Base-by-base conservation (phyloP, 768 basidiomycete genomes). In the Lactarius psammicola region DNA sequence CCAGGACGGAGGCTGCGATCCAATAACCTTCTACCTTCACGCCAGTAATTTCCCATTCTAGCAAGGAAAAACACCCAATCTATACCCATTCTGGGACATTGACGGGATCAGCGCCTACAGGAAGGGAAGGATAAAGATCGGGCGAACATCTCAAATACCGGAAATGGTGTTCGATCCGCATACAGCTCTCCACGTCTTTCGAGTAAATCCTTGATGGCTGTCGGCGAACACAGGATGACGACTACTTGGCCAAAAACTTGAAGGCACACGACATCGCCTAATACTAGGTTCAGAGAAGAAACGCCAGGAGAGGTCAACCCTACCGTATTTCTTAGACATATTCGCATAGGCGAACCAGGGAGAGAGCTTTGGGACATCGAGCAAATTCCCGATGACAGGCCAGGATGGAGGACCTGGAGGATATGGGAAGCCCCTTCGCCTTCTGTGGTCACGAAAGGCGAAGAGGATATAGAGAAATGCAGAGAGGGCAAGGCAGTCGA, bases 311-410 rank as follows among this genome's bases (percentile, higher is more conserved):
- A 46, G 9, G 44, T 10, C 9, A n/a, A n/a, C n/a, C 44, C 18
- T 42, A 64, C 64, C 59, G 51, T 65, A 53, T 33, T 60, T 56
- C 59, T 65, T 56, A 2, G 64, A 36, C 18, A 60, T 33, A 13
- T 33, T 38, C 9, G 53, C 34, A 23, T 56, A 65, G 8, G 42
- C 20, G 18, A 56, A 31, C 58, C 58, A 65, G 33, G 64, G 55
- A 9, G n/a, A n/a, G n/a, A n/a, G n/a, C n/a, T n/a, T n/a, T n/a
- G n/a, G n/a, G n/a, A n/a, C n/a, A n/a, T n/a, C n/a, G n/a, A n/a
- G n/a, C n/a, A n/a, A n/a, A n/a, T n/a, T n/a, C n/a, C n/a, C n/a
- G n/a, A n/a, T n/a, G n/a, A n/a, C n/a, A n/a, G n/a, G n/a, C n/a
- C n/a, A n/a, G n/a, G n/a, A n/a, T n/a, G n/a, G n/a, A n/a, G n/a